phyloP scores from a whole-genome alignment of 1,284 basidiomycete genomes.

The Cerioporus squamosus region DNA sequence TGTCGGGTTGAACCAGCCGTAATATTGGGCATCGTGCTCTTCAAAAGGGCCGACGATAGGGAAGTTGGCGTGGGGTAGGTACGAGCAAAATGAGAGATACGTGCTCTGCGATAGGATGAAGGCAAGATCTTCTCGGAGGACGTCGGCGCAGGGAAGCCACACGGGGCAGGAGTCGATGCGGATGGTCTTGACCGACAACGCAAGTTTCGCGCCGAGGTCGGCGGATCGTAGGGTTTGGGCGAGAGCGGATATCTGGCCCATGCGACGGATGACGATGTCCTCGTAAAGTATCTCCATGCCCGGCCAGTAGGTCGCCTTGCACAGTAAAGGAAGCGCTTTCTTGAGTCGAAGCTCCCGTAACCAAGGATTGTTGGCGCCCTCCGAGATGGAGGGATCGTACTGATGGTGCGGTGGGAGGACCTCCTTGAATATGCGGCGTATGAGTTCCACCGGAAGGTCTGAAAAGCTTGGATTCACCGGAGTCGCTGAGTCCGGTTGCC shows the following conservation, averaged over 20 bases:
- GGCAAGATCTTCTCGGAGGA: not conserved
- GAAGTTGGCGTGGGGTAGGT: not conserved
- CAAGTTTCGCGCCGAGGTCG: not conserved
- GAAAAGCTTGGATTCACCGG: not conserved
- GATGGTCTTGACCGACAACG: not conserved
- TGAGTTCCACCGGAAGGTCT: not conserved
- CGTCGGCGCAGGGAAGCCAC: not conserved
- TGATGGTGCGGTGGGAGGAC: not conserved
- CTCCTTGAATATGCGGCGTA: not conserved
- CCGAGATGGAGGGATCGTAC: not conserved
- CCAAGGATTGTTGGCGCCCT: not conserved
- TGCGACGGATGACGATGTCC: constrained; percentile 3
- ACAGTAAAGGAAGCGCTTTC: constrained; percentile 1
- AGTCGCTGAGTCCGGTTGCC: not conserved
- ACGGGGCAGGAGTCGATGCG: not conserved
- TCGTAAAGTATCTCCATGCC: not conserved
- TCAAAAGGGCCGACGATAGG: not conserved
- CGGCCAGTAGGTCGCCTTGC: not conserved
- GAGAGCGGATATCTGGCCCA: constrained; percentile 6
- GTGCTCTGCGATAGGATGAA: not conserved
- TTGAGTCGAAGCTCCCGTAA: not conserved
- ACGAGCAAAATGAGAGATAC: not conserved
- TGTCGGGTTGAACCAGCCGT: not conserved
- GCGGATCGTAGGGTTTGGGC: not conserved
- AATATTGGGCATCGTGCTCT: not conserved